Evolutionary conservation across 2,329 filamentous ascomycete genomes (phyloP).

Genomic region (Calonectria multiphialidica): DNA sequence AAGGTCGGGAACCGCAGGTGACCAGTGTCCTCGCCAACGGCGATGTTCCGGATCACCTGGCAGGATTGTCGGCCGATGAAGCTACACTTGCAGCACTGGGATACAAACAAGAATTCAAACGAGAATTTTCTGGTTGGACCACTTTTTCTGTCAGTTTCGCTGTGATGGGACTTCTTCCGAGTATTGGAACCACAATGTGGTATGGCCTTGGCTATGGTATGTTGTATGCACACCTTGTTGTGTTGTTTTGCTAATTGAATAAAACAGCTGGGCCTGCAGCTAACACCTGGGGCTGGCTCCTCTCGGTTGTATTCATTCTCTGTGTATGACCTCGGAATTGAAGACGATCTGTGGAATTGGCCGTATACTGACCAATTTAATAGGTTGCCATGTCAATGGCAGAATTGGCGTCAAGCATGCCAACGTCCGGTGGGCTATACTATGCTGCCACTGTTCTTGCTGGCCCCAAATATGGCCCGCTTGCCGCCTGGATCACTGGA

Average conservation of each 20-base stretch:
- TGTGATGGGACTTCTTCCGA: conserved; percentile 26
- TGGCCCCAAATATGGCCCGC: conserved; percentile 24
- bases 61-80: conserved; percentile 18
- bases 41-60: conserved; percentile 18
- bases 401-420: conserved; percentile 26
- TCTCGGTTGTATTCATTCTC: conserved; percentile 27
- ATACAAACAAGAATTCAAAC: conserved; percentile 29
- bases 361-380: background rate
- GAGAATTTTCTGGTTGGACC: conserved; percentile 22
- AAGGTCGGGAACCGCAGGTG: conserved; percentile 3
- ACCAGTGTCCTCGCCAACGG: conserved; percentile 18
- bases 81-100: conserved; percentile 23
- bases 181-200: conserved; percentile 29
- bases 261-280: conserved; percentile 18
- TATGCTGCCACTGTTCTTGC: conserved; percentile 26
- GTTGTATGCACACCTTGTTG: background rate
- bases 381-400: conserved; percentile 30
- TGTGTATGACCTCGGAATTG: conserved; percentile 19
- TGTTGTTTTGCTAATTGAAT: background rate
- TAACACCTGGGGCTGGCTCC: conserved; percentile 27
- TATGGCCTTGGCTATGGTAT: conserved; percentile 25
- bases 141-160: conserved; percentile 25
- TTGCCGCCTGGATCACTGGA: conserved; percentile 25
- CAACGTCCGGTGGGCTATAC: conserved; percentile 24
- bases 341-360: no score